A percentile compares a stretch with the other conserved stretches of the same genome.
phyloP scores from a whole-genome alignment of 768 basidiomycete genomes.

The Phanerodontia chrysosporium region DNA sequence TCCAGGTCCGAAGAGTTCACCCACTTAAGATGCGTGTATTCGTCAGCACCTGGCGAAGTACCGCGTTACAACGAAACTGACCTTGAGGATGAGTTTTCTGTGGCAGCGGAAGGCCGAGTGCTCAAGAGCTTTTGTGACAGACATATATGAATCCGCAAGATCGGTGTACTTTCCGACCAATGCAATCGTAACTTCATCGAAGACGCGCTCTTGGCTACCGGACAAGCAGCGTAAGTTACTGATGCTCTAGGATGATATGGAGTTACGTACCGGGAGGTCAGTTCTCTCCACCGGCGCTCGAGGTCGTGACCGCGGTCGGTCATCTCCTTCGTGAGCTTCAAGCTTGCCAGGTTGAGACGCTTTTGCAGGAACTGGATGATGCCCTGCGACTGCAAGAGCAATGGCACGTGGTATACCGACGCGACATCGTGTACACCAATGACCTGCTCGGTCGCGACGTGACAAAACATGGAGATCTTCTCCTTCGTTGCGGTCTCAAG shows the following conservation, averaged over 20 bases:
- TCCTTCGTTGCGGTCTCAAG: slow-evolving; percentile 83
- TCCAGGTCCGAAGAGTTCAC: slow-evolving; percentile 94
- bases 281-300: slow-evolving; percentile 72
- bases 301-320: slow-evolving; percentile 58
- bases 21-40: slow-evolving; percentile 59
- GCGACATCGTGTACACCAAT: slow-evolving; percentile 95
- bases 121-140: slow-evolving; percentile 92
- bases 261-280: slow-evolving; percentile 66
- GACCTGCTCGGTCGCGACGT: slow-evolving; percentile 85
- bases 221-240: neutral
- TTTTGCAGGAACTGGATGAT: slow-evolving; percentile 80
- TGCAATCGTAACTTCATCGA: slow-evolving; percentile 83
- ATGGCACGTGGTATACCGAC: slow-evolving; percentile 95
- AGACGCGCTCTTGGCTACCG: slow-evolving; percentile 85
- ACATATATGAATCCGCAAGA: slow-evolving; percentile 97
- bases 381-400: slow-evolving; percentile 90
- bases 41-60: neutral
- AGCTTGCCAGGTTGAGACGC: slow-evolving; percentile 65
- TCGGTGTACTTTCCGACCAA: slow-evolving; percentile 98
- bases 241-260: neutral
- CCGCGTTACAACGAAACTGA: slow-evolving; percentile 29
- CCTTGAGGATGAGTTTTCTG: slow-evolving; percentile 77
- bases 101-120: slow-evolving; percentile 94
- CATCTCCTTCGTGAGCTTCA: slow-evolving; percentile 55
- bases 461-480: slow-evolving; percentile 99